Evolutionary conservation across 1,139 yeast genomes (phyloP).

Genomic region (Yamadazyma oceani): DNA sequence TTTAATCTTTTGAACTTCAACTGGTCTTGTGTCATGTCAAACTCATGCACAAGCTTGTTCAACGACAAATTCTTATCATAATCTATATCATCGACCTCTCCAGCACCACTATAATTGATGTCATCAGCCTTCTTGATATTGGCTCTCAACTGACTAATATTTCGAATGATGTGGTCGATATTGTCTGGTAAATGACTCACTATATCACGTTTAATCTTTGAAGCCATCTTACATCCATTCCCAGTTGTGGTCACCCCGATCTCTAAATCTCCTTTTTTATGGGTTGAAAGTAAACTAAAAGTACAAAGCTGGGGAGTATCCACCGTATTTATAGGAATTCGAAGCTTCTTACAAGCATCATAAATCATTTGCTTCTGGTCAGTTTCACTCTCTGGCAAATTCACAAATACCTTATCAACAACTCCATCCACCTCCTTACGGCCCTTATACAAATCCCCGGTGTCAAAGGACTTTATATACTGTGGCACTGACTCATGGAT

Average conservation of each 20-base stretch:
- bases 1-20: slow-evolving; percentile 63
- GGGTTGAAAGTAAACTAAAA: slow-evolving; percentile 74
- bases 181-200: slow-evolving; percentile 65
- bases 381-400: slow-evolving; percentile 31
- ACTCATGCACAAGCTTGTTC: slow-evolving; percentile 63
- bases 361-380: slow-evolving; percentile 41
- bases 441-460: slow-evolving; percentile 52
- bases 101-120: slow-evolving; percentile 46
- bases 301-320: slow-evolving; percentile 74
- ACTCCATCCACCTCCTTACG: slow-evolving; percentile 59
- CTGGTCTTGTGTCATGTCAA: slow-evolving; percentile 52
- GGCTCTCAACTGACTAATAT: slow-evolving; percentile 65
- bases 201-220: slow-evolving; percentile 74
- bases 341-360: slow-evolving; percentile 50
- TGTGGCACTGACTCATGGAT: slow-evolving; percentile 25
- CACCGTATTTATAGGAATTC: slow-evolving; percentile 82
- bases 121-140: slow-evolving; percentile 57
- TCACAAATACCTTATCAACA: slow-evolving; percentile 76
- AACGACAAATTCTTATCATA: slow-evolving; percentile 33
- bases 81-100: slow-evolving; percentile 57
- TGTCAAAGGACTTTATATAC: slow-evolving; percentile 34
- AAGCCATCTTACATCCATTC: slow-evolving; percentile 85
- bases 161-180: slow-evolving; percentile 65
- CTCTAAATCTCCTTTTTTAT: slow-evolving; percentile 71
- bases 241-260: slow-evolving; percentile 86